Conservation (phyloP, 2,329 filamentous ascomycete species). For the Aschersonia sp. region DNA sequence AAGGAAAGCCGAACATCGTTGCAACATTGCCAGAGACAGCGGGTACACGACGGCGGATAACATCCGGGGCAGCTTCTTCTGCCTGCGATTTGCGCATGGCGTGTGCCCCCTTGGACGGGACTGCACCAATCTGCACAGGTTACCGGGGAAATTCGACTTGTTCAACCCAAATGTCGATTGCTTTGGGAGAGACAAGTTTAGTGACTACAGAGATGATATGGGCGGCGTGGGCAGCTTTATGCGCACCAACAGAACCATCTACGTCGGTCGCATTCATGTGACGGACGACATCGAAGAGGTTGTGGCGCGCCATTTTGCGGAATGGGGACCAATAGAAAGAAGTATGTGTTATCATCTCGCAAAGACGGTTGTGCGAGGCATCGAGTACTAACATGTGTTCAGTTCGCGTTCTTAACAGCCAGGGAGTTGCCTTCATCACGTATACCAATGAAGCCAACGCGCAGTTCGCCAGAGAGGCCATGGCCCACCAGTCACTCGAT, state of each 20-base stretch:
- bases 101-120: conserved; percentile 75
- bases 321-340: conserved; percentile 90
- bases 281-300: conserved; percentile 96
- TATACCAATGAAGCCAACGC: conserved; percentile 83
- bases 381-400: background rate
- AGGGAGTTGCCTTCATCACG: conserved; percentile 90
- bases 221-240: conserved; percentile 89
- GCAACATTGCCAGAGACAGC: conserved; percentile 68
- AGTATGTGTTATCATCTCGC: conserved; percentile 17
- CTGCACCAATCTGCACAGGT: conserved; percentile 83
- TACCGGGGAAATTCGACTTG: conserved; percentile 76
- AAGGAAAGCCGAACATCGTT: conserved; percentile 73
- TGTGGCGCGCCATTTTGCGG: conserved; percentile 84
- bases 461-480: conserved; percentile 86
- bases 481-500: conserved; percentile 88
- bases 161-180: conserved; percentile 93
- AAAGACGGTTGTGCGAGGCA: no score
- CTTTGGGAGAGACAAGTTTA: conserved; percentile 77
- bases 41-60: conserved; percentile 70
- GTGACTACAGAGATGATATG: conserved; percentile 94
- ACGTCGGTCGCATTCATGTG: conserved; percentile 86
- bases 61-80: conserved; percentile 75
- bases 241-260: conserved; percentile 86
- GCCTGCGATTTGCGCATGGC: conserved; percentile 79
- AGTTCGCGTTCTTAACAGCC: conserved; percentile 69